A percentile compares a stretch with the other conserved stretches of the same genome.
Evolutionary conservation across 345 rosid species (phyloP).

Genomic region (Eucalyptus erythrocorys): DNA sequence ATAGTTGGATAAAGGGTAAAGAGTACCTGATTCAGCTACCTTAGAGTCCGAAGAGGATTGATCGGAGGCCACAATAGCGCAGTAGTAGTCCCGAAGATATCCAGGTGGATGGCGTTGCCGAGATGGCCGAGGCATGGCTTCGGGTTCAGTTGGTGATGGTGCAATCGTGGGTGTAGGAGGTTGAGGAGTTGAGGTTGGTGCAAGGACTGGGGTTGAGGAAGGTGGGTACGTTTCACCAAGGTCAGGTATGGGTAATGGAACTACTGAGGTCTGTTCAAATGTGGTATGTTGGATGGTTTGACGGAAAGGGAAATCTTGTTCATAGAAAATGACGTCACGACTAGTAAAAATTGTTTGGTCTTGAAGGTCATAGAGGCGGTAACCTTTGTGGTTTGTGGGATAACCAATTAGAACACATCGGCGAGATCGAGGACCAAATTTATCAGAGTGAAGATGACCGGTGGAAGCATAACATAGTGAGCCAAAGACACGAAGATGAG

Average conservation of each 20-base stretch:
- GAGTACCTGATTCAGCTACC: neutral
- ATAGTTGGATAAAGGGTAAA: too few species aligned
- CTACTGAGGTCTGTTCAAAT: rapidly evolving
- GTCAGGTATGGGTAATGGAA: neutral
- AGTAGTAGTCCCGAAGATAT: neutral
- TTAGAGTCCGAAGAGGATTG: neutral
- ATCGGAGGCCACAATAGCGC: neutral
- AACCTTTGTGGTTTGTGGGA: neutral
- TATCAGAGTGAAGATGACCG: neutral
- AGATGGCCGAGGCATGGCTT: neutral
- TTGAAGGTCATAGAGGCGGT: neutral
- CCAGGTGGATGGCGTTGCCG: rapidly evolving
- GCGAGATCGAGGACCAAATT: neutral
- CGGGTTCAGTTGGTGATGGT: neutral
- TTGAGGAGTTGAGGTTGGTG: rapidly evolving
- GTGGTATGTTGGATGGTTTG: neutral
- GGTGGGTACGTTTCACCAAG: neutral
- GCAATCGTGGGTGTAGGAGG: neutral
- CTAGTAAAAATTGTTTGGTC: too few species aligned
- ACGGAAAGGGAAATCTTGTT: neutral
- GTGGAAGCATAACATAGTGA: neutral
- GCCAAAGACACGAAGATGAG: neutral
- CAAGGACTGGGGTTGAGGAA: neutral
- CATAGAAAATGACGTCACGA: neutral
- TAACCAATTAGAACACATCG: neutral